Conservation (phyloP, 331 rosid species). For the Rhamnella rubrinervis region DNA sequence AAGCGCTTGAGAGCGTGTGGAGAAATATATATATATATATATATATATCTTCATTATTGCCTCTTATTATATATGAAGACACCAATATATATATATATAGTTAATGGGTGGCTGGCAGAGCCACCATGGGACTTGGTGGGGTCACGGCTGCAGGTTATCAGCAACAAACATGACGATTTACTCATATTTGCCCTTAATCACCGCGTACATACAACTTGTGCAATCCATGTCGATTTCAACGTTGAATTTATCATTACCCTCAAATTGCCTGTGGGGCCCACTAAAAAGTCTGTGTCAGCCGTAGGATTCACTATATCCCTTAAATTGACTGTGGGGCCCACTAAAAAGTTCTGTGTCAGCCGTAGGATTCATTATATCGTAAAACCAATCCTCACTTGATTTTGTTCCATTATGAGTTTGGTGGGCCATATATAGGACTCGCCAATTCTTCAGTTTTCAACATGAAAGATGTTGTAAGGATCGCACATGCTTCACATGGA, state of each 20-base stretch:
- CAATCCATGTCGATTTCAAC: background rate
- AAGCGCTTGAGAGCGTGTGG: background rate
- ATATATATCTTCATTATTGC: too few relatives aligned
- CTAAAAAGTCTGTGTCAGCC: background rate
- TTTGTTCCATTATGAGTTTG: background rate
- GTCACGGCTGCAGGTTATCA: constrained; percentile 2
- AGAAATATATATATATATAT: background rate
- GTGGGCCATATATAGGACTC: background rate
- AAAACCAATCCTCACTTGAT: too few relatives aligned
- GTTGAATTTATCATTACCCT: background rate
- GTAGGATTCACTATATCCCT: background rate
- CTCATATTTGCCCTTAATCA: background rate
- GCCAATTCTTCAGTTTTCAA: background rate
- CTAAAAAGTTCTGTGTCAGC: background rate
- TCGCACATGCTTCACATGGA: background rate
- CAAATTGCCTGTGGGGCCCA: background rate
- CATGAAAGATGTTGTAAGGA: background rate
- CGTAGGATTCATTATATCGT: background rate
- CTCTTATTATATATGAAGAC: too few relatives aligned
- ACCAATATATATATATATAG: too few relatives aligned
- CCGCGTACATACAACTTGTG: background rate
- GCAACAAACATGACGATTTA: background rate
- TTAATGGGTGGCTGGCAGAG: background rate
- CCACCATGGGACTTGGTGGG: background rate
- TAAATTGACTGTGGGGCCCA: constrained; percentile 1